These are phyloP conservation scores for Pleurotus ostreatus DNA, from an alignment of 768 basidiomycete species.

Conservation along the genomic window DNA sequence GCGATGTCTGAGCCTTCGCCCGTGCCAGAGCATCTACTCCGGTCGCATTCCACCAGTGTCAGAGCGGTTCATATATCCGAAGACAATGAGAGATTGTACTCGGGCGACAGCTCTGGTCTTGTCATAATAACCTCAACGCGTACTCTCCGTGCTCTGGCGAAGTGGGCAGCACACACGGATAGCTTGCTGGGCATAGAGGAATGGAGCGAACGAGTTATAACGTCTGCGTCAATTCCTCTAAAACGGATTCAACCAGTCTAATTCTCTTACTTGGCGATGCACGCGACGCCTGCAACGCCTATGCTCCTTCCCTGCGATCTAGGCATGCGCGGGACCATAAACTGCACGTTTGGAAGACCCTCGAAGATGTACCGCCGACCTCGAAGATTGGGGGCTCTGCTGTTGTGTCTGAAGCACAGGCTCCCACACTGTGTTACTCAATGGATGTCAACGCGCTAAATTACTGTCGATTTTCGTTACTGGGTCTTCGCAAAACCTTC, in stretches of 20 bases:
- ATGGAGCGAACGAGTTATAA: conserved; percentile 62
- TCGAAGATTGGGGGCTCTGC: conserved; percentile 56
- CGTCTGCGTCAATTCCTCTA: conserved; percentile 49
- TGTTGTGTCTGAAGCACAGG: conserved; percentile 40
- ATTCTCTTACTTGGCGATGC: not conserved
- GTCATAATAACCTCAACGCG: conserved; percentile 74
- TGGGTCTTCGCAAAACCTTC: conserved; percentile 21
- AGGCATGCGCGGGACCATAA: conserved; percentile 89
- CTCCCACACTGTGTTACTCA: conserved; percentile 55
- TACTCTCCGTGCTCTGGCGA: conserved; percentile 64
- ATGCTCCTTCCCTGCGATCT: conserved; percentile 8
- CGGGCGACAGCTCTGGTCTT: conserved; percentile 79
- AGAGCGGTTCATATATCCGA: conserved; percentile 57
- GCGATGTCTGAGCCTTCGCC: conserved; percentile 25
- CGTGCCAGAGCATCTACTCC: conserved; percentile 69
- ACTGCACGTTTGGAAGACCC: conserved; percentile 66
- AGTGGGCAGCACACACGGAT: conserved; percentile 79
- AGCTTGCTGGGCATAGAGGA: conserved; percentile 78
- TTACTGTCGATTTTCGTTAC: conserved; percentile 85
- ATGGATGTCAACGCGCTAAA: conserved; percentile 92
- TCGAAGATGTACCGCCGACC: conserved; percentile 38
- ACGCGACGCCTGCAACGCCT: not conserved
- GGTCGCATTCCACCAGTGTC: conserved; percentile 66
- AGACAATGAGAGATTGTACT: conserved; percentile 80
- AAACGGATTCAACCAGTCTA: not conserved